Percentiles rank a stretch among this genome's conserved stretches.
phyloP scores from a whole-genome alignment of 2,329 filamentous ascomycete genomes.

The Blastomyces percursus region DNA sequence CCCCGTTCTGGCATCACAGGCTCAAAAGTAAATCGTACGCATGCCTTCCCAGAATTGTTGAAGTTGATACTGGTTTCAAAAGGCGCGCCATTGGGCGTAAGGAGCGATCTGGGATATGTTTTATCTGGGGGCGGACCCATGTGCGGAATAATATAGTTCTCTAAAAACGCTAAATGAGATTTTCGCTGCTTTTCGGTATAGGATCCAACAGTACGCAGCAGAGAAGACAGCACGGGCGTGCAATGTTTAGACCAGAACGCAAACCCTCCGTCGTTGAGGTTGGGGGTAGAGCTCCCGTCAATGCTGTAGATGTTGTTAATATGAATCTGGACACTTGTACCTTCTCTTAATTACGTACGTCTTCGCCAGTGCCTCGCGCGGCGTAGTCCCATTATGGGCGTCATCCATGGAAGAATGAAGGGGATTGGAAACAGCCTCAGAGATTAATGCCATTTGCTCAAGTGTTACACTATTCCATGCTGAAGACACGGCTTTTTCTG shows the following conservation, averaged over 20 bases:
- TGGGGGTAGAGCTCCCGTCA: not conserved
- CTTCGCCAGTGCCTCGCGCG: not conserved
- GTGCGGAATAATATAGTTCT: not conserved
- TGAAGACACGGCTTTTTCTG: not conserved
- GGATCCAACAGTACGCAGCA: not conserved
- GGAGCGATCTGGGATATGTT: not conserved
- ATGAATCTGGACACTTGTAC: not conserved
- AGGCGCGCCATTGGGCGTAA: not conserved
- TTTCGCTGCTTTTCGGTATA: not conserved
- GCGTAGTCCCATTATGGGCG: not conserved
- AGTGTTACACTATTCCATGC: not conserved
- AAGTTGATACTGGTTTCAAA: constrained; percentile 2
- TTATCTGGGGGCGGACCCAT: not conserved
- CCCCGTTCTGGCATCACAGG: not conserved
- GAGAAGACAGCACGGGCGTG: not conserved
- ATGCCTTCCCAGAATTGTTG: not conserved
- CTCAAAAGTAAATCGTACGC: constrained; percentile 1
- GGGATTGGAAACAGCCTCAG: not conserved
- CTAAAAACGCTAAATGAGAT: not conserved
- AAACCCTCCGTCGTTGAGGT: not conserved
- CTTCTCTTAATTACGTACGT: not conserved
- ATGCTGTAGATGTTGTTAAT: not conserved
- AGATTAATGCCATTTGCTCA: not conserved
- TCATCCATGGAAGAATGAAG: not conserved
- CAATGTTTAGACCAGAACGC: constrained; percentile 1